These are phyloP conservation scores for Aspergillus brasiliensis DNA, from an alignment of 2,329 filamentous ascomycete genomes.

Conservation along the genomic window DNA sequence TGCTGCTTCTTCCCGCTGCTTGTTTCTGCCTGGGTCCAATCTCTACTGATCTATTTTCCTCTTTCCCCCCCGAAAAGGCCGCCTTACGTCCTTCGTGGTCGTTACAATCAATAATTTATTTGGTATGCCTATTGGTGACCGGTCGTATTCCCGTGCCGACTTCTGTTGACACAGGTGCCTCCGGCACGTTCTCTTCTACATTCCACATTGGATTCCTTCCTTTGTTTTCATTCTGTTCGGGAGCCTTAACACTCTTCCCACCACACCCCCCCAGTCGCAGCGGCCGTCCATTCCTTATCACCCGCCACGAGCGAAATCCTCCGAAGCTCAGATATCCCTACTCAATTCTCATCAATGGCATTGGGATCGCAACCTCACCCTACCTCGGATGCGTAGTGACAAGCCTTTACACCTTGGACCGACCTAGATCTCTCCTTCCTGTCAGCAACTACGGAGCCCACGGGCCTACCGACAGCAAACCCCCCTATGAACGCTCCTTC, in stretches of 20 bases:
- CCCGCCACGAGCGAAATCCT: slow-evolving; percentile 13
- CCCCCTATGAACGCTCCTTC: slow-evolving; percentile 69
- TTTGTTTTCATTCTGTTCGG: not conserved
- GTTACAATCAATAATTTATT: not conserved
- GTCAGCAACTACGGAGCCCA: slow-evolving; percentile 7
- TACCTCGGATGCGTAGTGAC: slow-evolving; percentile 20
- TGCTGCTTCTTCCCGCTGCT: not conserved
- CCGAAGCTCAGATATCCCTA: slow-evolving; percentile 7
- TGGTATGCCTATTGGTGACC: not conserved
- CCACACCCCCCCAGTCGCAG: not conserved
- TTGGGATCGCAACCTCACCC: slow-evolving; percentile 5
- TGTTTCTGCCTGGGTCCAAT: not conserved
- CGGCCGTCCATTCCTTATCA: slow-evolving; percentile 7
- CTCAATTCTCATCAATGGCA: slow-evolving; percentile 12
- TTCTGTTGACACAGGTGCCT: not conserved
- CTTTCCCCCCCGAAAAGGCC: not conserved
- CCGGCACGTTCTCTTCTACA: slow-evolving; percentile 6
- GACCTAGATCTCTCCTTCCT: slow-evolving; percentile 5
- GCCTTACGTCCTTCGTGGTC: not conserved
- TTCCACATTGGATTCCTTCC: slow-evolving; percentile 3
- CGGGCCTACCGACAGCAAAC: slow-evolving; percentile 13
- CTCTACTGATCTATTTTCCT: not conserved
- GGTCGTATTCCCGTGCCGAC: not conserved
- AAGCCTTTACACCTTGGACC: slow-evolving; percentile 4
- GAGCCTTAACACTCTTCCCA: not conserved